Conservation (phyloP, 2,329 filamentous ascomycete genomes). For the Exophiala spinifera region DNA sequence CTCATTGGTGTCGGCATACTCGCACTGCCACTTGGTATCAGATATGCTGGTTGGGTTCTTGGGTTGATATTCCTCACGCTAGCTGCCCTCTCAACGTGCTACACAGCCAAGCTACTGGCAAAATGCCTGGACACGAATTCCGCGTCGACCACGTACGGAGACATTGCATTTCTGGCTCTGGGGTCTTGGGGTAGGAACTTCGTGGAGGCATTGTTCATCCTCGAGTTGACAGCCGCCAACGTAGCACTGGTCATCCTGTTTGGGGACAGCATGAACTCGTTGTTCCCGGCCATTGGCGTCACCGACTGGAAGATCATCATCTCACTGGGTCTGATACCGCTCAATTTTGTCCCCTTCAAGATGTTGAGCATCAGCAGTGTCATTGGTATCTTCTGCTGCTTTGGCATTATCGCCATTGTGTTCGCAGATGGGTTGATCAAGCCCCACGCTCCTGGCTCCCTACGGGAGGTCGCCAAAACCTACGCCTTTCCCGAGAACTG, state of each 20-base stretch:
- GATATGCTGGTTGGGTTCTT: conserved; percentile 82
- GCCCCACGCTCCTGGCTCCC: conserved; percentile 71
- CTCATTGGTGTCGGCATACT: conserved; percentile 86
- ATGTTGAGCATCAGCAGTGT: conserved; percentile 87
- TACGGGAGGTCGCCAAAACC: conserved; percentile 74
- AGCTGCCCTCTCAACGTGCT: conserved; percentile 72
- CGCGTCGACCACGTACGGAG: conserved; percentile 87
- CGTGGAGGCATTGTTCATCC: conserved; percentile 79
- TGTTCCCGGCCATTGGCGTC: conserved; percentile 69
- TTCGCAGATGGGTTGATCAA: conserved; percentile 85
- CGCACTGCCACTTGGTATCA: conserved; percentile 81
- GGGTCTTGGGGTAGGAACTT: conserved; percentile 75
- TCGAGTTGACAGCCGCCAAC: conserved; percentile 83
- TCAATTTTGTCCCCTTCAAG: conserved; percentile 80
- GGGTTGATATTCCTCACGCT: conserved; percentile 72
- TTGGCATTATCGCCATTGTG: conserved; percentile 81
- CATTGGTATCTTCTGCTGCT: conserved; percentile 84
- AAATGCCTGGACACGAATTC: conserved; percentile 85
- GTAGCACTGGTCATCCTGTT: conserved; percentile 92
- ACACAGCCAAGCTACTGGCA: conserved; percentile 80
- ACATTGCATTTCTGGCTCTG: conserved; percentile 87
- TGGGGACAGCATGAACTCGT: conserved; percentile 76
- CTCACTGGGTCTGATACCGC: conserved; percentile 70
- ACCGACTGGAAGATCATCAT: conserved; percentile 83
- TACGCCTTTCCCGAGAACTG: conserved; percentile 83